These are phyloP conservation scores for Entamoeba invadens DNA, from an alignment of 208 protist species.

Conservation along the genomic window DNA sequence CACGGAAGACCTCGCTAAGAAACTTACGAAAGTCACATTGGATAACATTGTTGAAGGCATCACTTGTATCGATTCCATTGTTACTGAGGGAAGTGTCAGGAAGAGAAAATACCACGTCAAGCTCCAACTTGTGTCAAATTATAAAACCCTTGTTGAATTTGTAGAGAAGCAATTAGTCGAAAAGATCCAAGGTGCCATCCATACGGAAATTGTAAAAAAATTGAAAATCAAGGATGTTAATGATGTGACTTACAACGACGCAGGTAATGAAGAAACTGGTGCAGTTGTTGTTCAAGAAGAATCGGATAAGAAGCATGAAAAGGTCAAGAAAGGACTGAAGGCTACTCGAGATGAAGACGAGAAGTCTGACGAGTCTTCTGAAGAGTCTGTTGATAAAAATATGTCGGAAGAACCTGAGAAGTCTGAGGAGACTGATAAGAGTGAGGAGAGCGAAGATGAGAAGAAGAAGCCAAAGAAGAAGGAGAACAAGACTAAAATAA, in stretches of 20 bases:
- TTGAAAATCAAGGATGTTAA: constrained; percentile 8
- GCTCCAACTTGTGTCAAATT: background rate
- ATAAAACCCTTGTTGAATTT: background rate
- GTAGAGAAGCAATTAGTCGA: background rate
- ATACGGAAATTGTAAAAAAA: background rate
- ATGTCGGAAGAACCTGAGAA: background rate
- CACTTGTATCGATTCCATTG: background rate
- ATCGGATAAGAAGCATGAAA: background rate
- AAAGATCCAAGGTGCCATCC: background rate
- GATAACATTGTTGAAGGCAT: background rate
- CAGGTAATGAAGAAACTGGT: background rate
- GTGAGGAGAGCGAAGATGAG: background rate
- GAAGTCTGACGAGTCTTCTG: background rate
- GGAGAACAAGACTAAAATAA: background rate
- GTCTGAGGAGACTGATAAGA: background rate
- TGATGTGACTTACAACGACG: constrained; percentile 2
- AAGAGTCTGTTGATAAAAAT: background rate
- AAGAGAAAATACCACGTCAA: background rate
- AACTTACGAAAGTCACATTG: background rate
- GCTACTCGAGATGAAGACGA: background rate
- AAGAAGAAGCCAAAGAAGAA: background rate
- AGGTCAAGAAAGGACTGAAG: background rate
- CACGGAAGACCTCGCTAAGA: background rate
- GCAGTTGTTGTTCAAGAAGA: constrained; percentile 1
- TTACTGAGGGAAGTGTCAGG: background rate